These are phyloP conservation scores for Chrysanthemum seticuspe DNA, from an alignment of 129 eudicot genomes.

Conservation along the genomic window DNA sequence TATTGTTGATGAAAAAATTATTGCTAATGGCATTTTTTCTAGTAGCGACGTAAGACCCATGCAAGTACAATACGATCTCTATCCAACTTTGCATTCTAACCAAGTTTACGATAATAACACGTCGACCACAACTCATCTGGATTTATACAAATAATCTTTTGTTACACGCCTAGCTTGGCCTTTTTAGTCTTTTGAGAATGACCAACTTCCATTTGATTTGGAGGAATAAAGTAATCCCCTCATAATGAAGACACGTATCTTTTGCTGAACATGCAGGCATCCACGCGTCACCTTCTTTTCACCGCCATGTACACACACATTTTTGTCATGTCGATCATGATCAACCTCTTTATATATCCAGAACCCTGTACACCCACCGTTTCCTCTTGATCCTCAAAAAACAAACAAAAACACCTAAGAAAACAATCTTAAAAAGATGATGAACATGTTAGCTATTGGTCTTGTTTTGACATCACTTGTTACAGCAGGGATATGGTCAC, in stretches of 20 bases:
- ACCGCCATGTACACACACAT: slow-evolving; percentile 15
- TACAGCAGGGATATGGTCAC: slow-evolving; percentile 53
- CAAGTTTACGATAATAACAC: too few relatives aligned
- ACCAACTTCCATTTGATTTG: background rate
- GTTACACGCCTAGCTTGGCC: background rate
- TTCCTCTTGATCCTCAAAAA: background rate
- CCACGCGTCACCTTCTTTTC: slow-evolving; percentile 28
- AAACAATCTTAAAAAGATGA: slow-evolving; percentile 35
- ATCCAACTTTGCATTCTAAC: too few relatives aligned
- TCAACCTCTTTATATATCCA: slow-evolving; percentile 4
- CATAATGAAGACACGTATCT: slow-evolving; percentile 26
- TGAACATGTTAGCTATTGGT: slow-evolving; percentile 54
- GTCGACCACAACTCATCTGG: too few relatives aligned
- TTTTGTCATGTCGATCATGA: background rate
- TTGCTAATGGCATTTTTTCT: too few relatives aligned
- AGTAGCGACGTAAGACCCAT: too few relatives aligned
- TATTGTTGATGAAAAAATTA: too few relatives aligned
- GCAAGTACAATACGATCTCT: too few relatives aligned
- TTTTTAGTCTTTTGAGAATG: background rate
- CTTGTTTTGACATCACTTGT: slow-evolving; percentile 48
- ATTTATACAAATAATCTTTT: background rate
- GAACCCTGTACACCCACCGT: background rate
- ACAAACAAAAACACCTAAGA: background rate
- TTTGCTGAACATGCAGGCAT: slow-evolving; percentile 10
- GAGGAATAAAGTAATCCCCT: slow-evolving; percentile 24